These are phyloP conservation scores for Cucumis melo DNA, from an alignment of 306 rosid species.

Conservation along the genomic window DNA sequence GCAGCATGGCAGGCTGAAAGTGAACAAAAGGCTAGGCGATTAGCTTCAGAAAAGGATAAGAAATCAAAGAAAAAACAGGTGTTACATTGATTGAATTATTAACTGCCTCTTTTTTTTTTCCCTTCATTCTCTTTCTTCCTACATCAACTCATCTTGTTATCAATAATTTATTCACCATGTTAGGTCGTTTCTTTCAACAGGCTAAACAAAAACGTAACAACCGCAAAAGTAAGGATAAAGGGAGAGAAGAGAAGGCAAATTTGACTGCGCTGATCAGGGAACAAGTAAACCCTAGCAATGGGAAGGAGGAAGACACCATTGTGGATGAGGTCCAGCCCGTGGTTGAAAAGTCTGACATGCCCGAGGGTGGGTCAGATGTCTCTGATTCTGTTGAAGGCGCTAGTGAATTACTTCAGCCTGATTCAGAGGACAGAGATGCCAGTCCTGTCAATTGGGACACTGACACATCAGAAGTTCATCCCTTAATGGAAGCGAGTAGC, in stretches of 20 bases:
- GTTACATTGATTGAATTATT: neutral
- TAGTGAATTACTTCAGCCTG: slow-evolving; percentile 48
- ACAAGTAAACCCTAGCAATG: slow-evolving; percentile 35
- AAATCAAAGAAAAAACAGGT: slow-evolving; percentile 94
- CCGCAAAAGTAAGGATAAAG: slow-evolving; percentile 76
- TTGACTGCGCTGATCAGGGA: slow-evolving; percentile 30
- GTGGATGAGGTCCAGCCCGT: slow-evolving; percentile 38
- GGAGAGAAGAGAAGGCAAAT: slow-evolving; percentile 51
- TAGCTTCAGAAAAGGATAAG: slow-evolving; percentile 71
- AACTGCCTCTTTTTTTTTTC: neutral
- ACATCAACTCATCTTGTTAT: neutral
- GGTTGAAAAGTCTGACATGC: slow-evolving; percentile 46
- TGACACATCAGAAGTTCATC: slow-evolving; percentile 86
- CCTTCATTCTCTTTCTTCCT: neutral
- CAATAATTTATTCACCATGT: slow-evolving; percentile 9
- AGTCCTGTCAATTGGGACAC: slow-evolving; percentile 88
- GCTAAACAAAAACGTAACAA: slow-evolving; percentile 86
- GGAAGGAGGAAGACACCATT: slow-evolving; percentile 39
- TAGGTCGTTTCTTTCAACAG: slow-evolving; percentile 25
- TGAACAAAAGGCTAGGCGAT: slow-evolving; percentile 73
- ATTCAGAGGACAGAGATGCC: slow-evolving; percentile 87
- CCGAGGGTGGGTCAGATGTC: slow-evolving; percentile 66
- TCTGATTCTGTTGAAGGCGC: slow-evolving; percentile 82
- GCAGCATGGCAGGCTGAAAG: slow-evolving; percentile 92
- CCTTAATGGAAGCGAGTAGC: slow-evolving; percentile 47